Percentiles rank a stretch among this genome's conserved stretches.
These are phyloP conservation scores for Eimeria nieschulzi DNA, from an alignment of 169 alveolate genomes.

Conservation along the genomic window DNA sequence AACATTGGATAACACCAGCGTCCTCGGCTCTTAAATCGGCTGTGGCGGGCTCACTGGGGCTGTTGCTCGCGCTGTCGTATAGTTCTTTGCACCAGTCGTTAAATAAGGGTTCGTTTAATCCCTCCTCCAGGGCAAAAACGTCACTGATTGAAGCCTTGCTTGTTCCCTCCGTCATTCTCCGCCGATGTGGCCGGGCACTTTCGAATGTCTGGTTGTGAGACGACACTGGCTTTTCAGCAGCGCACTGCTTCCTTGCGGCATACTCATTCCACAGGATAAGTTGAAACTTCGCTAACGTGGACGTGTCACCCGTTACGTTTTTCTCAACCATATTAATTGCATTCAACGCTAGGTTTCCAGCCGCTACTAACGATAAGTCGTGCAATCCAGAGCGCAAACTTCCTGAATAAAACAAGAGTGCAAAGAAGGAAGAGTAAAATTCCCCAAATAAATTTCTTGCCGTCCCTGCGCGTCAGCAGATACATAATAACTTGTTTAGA, in stretches of 20 bases:
- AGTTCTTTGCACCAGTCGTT: constrained; percentile 52
- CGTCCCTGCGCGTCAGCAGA: no score
- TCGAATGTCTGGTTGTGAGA: background rate
- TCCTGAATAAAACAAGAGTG: background rate
- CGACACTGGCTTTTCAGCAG: background rate
- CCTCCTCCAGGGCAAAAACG: constrained; percentile 36
- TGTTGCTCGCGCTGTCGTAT: constrained; percentile 5
- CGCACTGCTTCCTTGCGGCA: constrained; percentile 5
- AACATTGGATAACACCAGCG: constrained; percentile 42
- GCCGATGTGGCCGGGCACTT: background rate
- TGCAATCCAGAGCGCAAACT: constrained; percentile 36
- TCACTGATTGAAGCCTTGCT: constrained; percentile 17
- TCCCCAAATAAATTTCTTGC: no score
- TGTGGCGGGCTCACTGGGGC: constrained; percentile 14
- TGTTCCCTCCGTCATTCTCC: background rate
- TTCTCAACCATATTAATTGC: constrained; percentile 52
- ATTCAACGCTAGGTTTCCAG: constrained; percentile 27
- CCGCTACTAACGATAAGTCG: constrained; percentile 33
- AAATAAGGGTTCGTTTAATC: constrained; percentile 8
- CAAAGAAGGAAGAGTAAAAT: no score
- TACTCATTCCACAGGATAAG: constrained; percentile 40
- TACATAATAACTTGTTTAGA: no score
- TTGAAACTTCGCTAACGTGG: constrained; percentile 37
- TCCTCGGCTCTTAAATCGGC: constrained; percentile 41
- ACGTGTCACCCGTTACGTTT: constrained; percentile 48